These are phyloP conservation scores for Aurantiochytrium sp. DNA, from an alignment of 108 stramenopile species.

Conservation along the genomic window DNA sequence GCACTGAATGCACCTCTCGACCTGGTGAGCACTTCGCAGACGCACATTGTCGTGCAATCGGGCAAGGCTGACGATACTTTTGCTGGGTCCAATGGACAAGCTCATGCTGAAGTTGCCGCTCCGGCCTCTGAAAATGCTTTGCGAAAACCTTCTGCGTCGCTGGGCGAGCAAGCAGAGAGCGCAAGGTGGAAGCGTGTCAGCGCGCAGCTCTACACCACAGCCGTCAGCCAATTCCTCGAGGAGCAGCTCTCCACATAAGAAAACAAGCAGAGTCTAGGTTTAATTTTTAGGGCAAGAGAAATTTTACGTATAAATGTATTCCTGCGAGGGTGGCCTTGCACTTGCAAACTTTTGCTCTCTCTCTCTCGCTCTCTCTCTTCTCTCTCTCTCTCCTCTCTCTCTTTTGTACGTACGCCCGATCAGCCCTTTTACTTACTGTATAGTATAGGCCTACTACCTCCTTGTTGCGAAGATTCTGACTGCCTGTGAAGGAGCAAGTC, in stretches of 20 bases:
- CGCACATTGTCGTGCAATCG: background rate
- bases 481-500: too few species aligned
- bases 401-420: too few species aligned
- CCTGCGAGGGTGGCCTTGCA: too few species aligned
- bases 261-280: too few species aligned
- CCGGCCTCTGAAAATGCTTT: background rate
- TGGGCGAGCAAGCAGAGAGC: background rate
- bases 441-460: too few species aligned
- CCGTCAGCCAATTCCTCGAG: background rate
- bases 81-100: background rate
- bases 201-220: background rate
- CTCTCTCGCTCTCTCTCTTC: too few species aligned
- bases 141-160: background rate
- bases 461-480: too few species aligned
- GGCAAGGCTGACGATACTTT: background rate
- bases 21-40: background rate
- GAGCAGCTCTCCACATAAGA: background rate
- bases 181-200: background rate
- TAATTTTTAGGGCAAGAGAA: too few species aligned
- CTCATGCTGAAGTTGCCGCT: background rate
- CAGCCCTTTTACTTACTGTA: too few species aligned
- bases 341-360: too few species aligned
- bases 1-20: background rate
- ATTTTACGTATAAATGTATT: too few species aligned
- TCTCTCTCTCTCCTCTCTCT: too few species aligned